Evolutionary conservation across 371 early-diverging fungal genomes (phyloP), one percentile per base, ranked within the genome.

Genomic region (Rhizopus microsporus): DNA sequence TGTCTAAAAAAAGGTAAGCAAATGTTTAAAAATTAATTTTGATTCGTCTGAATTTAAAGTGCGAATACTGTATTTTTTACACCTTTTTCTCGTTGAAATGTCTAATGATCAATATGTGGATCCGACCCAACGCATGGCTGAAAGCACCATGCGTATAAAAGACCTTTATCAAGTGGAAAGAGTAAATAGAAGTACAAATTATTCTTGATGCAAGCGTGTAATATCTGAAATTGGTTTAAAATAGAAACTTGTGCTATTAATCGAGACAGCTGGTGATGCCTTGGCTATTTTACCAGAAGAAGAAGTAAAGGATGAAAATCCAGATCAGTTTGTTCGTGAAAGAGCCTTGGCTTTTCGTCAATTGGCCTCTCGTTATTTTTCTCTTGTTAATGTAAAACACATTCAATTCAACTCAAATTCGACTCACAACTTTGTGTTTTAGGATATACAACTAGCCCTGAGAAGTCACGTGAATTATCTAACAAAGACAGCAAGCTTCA

Each of bases 251-350:
- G 75, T 78, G 0, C 54, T 66, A 16, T 48, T 78, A 13, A 60
- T 78, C 4, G 75, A 78, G 50, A 75, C 75, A 7, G 75, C 75
- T 34, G 72, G 73, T 9, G 71, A 78, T 29, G 78, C 74, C 0
- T 37, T 78, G 7, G 52, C 64, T 17, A 59, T 75, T 3, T 50
- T 78, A 12, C 62, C 70, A 12, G 75, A 74, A 30, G 73, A 75
- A 30, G 71, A 58, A 12, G 58, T 63, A 0, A 54, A 60, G 9
- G 75, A 68, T 5, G 59, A 63, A 32, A 56, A 67, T 8, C 34
- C 69, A 0, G 73, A 75, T 2, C 60, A 67, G 42, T 65, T 69
- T 39, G 52, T 71, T 12, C 61, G 56, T 6, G 59, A 73, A 10
- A 63, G 62, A 13, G 61, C 67, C 3, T 44, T 48, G 29, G 58